These are phyloP conservation scores for Globisporangium spinosum DNA, from an alignment of 352 stramenopile species.

Conservation along the genomic window DNA sequence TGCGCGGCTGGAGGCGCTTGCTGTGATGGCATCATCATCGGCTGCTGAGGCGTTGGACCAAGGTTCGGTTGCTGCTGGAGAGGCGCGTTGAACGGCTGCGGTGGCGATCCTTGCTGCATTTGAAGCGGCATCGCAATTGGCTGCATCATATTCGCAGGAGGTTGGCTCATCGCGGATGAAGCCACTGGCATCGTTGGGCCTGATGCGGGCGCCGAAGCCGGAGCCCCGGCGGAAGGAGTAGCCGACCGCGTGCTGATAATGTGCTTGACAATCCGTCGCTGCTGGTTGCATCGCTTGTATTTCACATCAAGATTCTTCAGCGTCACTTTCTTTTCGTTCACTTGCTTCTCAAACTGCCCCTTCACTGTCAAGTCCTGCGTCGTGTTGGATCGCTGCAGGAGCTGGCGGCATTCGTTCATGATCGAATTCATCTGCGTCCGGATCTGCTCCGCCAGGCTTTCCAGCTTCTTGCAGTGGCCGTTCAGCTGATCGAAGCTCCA, in stretches of 20 bases:
- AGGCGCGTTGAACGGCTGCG: slow-evolving; percentile 18
- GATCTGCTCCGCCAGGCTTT: slow-evolving; percentile 78
- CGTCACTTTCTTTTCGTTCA: slow-evolving; percentile 62
- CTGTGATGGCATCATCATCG: background rate
- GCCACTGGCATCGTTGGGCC: background rate
- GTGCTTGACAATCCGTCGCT: slow-evolving; percentile 79
- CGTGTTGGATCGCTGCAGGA: slow-evolving; percentile 71
- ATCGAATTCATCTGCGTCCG: slow-evolving; percentile 76
- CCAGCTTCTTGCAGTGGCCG: slow-evolving; percentile 74
- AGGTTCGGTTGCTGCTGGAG: slow-evolving; percentile 22
- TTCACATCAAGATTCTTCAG: slow-evolving; percentile 78
- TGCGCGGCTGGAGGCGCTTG: background rate
- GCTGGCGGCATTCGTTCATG: slow-evolving; percentile 78
- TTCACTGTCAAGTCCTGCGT: slow-evolving; percentile 63
- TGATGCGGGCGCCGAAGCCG: background rate
- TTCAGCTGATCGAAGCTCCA: slow-evolving; percentile 75
- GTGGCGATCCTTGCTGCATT: slow-evolving; percentile 15
- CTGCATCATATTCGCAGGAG: slow-evolving; percentile 27
- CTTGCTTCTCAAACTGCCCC: slow-evolving; percentile 60
- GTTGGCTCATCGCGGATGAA: slow-evolving; percentile 5
- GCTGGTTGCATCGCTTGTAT: slow-evolving; percentile 74
- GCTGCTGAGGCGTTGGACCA: background rate
- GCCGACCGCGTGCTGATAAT: slow-evolving; percentile 55
- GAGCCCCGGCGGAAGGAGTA: background rate
- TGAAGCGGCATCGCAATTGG: slow-evolving; percentile 42